Percentiles rank a stretch among this genome's conserved stretches.
Evolutionary conservation across 2,329 filamentous ascomycete species (phyloP).

Genomic region (Ceratocystis ficicola): DNA sequence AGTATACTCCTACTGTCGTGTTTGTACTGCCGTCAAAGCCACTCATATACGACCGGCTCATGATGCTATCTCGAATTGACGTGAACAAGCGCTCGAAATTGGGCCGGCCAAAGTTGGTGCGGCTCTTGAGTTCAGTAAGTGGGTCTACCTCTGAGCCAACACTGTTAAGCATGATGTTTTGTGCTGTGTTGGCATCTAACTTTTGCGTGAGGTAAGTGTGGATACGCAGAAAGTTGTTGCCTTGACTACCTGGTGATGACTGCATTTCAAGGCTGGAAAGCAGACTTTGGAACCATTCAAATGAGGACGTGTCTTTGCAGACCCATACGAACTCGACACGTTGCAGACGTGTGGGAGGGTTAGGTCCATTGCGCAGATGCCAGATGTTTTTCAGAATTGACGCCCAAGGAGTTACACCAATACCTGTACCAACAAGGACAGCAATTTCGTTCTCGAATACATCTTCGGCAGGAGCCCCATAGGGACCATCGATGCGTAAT

Average conservation of each 20-base stretch:
- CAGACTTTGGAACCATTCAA: conserved; percentile 87
- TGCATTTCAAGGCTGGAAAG: conserved; percentile 72
- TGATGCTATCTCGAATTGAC: conserved; percentile 66
- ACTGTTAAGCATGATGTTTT: conserved; percentile 82
- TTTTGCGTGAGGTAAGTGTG: conserved; percentile 83
- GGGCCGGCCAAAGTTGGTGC: conserved; percentile 82
- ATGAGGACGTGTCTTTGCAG: conserved; percentile 75
- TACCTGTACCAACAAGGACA: conserved; percentile 64
- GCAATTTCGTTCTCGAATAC: conserved; percentile 76
- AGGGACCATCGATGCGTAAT: conserved; percentile 74
- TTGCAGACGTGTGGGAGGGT: conserved; percentile 66
- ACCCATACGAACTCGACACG: conserved; percentile 92
- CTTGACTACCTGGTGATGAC: conserved; percentile 48
- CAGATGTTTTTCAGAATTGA: conserved; percentile 80
- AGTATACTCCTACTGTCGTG: conserved; percentile 41
- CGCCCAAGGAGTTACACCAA: conserved; percentile 66
- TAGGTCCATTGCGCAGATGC: conserved; percentile 69
- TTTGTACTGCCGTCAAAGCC: conserved; percentile 56
- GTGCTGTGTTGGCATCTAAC: conserved; percentile 67
- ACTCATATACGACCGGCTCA: conserved; percentile 63
- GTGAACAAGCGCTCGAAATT: conserved; percentile 64
- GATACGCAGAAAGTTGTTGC: conserved; percentile 69
- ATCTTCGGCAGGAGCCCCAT: conserved; percentile 84
- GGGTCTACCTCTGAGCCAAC: conserved; percentile 73
- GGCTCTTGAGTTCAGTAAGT: conserved; percentile 64